Evolutionary conservation across 768 basidiomycete genomes (phyloP), one percentile per base, ranked within the genome.

Genomic region (Boletellus emodensis): DNA sequence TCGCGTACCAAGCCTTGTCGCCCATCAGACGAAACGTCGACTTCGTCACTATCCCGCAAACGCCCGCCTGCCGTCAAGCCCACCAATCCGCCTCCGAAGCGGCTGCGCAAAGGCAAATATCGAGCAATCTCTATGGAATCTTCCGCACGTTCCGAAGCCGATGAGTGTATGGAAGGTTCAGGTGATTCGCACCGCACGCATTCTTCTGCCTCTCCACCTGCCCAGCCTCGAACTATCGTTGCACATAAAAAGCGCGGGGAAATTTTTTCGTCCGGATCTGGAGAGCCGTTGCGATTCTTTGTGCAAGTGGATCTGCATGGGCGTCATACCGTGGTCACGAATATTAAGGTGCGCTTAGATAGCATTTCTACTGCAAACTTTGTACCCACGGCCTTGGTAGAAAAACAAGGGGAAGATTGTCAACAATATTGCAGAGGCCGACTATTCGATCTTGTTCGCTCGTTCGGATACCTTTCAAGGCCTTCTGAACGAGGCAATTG

Each of bases 271-370:
- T 66, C 67, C 0, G 61, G 64, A 20, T 59, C 68, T 32, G 84
- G 80, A 3, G 58, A 66, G 44, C 68, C 76, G 0, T 58, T 82
- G 40, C 62, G 69, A 12, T 87, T 88, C 56, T 86, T 80, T 56
- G 82, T 88, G 33, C 84, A 86, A 60, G 71, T 87, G n/a, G 84
- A 84, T 56, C 70, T 84, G 1, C 74, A 75, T 39, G 78, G 79
- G 44, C 74, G 86, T 20, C 67, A 71, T 14, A 64, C 70, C 1
- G 61, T 83, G 24, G 74, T 84, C 20, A 69, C 69, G 40, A 67
- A 71, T 8, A 83, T 90, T 62, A 87, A 84, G 78, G 87, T 85
- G 47, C 51, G 72, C 61, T 28, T 15, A 15, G 41, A 20, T 10
- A 12, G 22, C 24, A 32, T 17, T 37, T 39, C 46, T 22, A 7